Conservation (phyloP, 345 rosid genomes). For the Eucalyptus erythrocorys region DNA sequence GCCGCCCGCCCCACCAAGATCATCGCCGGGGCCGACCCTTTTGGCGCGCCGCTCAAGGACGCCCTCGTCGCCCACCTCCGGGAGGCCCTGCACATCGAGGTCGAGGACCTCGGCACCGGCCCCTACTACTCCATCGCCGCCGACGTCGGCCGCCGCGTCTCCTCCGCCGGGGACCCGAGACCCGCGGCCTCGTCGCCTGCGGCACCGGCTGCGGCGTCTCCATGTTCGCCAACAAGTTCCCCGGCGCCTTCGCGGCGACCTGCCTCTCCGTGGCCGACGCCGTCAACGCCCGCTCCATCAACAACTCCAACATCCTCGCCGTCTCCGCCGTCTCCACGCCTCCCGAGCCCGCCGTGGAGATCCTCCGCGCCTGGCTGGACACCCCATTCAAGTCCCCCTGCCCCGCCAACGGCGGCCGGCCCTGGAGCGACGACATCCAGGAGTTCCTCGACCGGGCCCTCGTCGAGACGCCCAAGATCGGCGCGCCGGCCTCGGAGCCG, state of each 20-base stretch:
- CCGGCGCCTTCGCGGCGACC: slow-evolving; percentile 68
- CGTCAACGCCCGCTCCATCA: slow-evolving; percentile 64
- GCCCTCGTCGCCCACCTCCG: slow-evolving; percentile 57
- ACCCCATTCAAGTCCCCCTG: slow-evolving; percentile 80
- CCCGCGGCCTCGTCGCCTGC: slow-evolving; percentile 69
- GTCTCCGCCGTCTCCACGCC: slow-evolving; percentile 55
- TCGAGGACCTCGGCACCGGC: slow-evolving; percentile 73
- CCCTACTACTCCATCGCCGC: slow-evolving; percentile 76
- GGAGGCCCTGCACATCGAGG: slow-evolving; percentile 51
- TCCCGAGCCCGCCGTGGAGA: slow-evolving; percentile 46
- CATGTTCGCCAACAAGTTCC: slow-evolving; percentile 87
- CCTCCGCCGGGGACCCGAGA: slow-evolving; percentile 6
- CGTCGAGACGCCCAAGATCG: slow-evolving; percentile 40
- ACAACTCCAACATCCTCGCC: slow-evolving; percentile 71
- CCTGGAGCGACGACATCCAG: slow-evolving; percentile 49
- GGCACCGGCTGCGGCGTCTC: slow-evolving; percentile 81
- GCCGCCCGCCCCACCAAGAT: slow-evolving; percentile 18
- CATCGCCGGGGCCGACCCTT: slow-evolving; percentile 63
- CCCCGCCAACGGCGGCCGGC: slow-evolving; percentile 44
- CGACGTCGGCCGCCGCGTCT: slow-evolving; percentile 76
- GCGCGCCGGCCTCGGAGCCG: neutral
- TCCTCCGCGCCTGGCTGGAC: slow-evolving; percentile 53
- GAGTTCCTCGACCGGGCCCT: slow-evolving; percentile 44
- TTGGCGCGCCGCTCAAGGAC: slow-evolving; percentile 57
- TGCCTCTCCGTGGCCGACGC: slow-evolving; percentile 65